Conservation (phyloP, 768 basidiomycete species). For the Dendrothele bispora region DNA sequence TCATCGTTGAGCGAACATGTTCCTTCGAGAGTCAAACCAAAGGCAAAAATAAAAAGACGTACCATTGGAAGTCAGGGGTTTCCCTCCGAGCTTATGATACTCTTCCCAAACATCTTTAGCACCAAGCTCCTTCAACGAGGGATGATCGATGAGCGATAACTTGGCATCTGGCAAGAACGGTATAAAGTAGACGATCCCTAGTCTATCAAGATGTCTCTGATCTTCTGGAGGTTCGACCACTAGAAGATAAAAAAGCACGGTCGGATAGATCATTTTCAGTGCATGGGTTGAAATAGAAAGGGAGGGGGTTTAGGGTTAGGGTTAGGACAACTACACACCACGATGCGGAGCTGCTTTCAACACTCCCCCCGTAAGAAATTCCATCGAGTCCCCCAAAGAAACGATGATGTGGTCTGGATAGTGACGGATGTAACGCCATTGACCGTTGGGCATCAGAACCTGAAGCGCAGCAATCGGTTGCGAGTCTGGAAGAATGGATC, state of each 20-base stretch:
- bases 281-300: not conserved
- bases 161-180: too few relatives aligned
- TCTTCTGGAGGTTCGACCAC: conserved; percentile 16
- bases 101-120: too few relatives aligned
- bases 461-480: conserved; percentile 16
- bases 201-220: too few relatives aligned
- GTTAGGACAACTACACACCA: conserved; percentile 13
- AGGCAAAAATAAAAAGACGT: too few relatives aligned
- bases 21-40: too few relatives aligned
- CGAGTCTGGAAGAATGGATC: conserved; percentile 10
- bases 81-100: too few relatives aligned
- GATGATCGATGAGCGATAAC: too few relatives aligned
- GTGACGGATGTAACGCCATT: conserved; percentile 15
- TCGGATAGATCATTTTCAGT: not conserved
- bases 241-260: not conserved
- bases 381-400: conserved; percentile 14
- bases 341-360: conserved; percentile 16
- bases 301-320: too few relatives aligned
- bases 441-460: conserved; percentile 8
- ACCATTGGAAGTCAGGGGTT: too few relatives aligned
- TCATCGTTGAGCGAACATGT: too few relatives aligned
- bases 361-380: conserved; percentile 15
- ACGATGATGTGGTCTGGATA: conserved; percentile 16
- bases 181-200: too few relatives aligned
- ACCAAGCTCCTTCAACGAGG: too few relatives aligned